Conservation (phyloP, 257 asterid genomes). For the Lithospermum erythrorhizon region DNA sequence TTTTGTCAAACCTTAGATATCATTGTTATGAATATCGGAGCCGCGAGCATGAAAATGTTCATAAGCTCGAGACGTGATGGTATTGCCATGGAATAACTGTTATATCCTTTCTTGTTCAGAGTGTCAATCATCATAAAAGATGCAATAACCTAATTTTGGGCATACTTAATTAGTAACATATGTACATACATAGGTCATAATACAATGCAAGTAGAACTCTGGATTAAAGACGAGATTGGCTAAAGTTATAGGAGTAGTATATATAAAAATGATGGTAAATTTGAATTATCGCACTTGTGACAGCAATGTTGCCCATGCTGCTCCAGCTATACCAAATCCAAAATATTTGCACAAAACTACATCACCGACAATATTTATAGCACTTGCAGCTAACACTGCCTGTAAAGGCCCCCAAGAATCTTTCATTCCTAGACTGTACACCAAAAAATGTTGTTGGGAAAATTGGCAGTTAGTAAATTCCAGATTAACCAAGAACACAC, state of each 20-base stretch:
- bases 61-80: constrained; percentile 60
- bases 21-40: constrained; percentile 90
- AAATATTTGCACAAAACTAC: constrained; percentile 69
- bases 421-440: constrained; percentile 89
- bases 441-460: constrained; percentile 2
- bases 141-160: constrained; percentile 65
- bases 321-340: constrained; percentile 94
- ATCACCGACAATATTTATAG: constrained; percentile 76
- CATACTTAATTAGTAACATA: background rate
- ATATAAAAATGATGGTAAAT: no score
- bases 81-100: constrained; percentile 69
- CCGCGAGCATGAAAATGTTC: constrained; percentile 74
- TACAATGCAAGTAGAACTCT: no score
- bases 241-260: no score
- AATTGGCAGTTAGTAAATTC: constrained; percentile 3
- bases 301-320: constrained; percentile 99
- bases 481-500: background rate
- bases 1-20: constrained; percentile 58
- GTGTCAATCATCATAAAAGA: constrained; percentile 81
- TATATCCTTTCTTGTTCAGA: constrained; percentile 68
- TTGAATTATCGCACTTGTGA: constrained; percentile 50
- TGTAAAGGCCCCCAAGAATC: constrained; percentile 97
- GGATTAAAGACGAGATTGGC: no score
- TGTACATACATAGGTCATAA: background rate
- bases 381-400: constrained; percentile 85